A percentile compares a stretch with the other conserved stretches of the same genome.
phyloP scores from a whole-genome alignment of 495 filamentous ascomycete genomes.

The Mycothermus thermophilus region DNA sequence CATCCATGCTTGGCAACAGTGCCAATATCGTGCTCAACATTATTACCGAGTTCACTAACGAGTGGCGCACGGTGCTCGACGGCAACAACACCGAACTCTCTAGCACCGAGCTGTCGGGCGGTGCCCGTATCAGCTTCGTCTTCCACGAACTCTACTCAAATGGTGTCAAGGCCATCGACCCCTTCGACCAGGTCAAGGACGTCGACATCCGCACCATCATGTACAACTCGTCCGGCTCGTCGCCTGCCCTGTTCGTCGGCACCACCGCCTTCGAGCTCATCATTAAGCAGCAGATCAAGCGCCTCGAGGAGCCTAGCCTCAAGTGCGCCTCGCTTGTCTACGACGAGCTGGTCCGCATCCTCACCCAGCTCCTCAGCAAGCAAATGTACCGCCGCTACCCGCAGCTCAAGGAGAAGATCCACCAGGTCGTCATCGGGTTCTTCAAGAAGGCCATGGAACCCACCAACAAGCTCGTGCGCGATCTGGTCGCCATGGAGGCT shows the following conservation, averaged over 20 bases:
- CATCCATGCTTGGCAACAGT: slow-evolving; percentile 92
- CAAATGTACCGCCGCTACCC: slow-evolving; percentile 87
- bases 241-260: slow-evolving; percentile 92
- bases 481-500: slow-evolving; percentile 88
- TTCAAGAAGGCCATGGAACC: slow-evolving; percentile 98
- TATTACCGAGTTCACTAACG: slow-evolving; percentile 96
- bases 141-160: slow-evolving; percentile 98
- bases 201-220: slow-evolving; percentile 93
- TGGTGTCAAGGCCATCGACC: slow-evolving; percentile 94
- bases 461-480: slow-evolving; percentile 89
- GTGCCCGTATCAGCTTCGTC: slow-evolving; percentile 97
- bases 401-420: slow-evolving; percentile 88
- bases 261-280: slow-evolving; percentile 96
- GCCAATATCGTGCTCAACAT: slow-evolving; percentile 94
- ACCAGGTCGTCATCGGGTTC: slow-evolving; percentile 83
- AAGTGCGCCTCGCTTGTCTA: slow-evolving; percentile 97
- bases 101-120: slow-evolving; percentile 84
- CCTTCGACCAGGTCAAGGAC: slow-evolving; percentile 95
- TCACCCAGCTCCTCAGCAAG: slow-evolving; percentile 79
- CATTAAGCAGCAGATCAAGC: slow-evolving; percentile 96
- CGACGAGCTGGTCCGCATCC: slow-evolving; percentile 93
- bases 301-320: slow-evolving; percentile 87
- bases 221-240: slow-evolving; percentile 96
- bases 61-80: slow-evolving; percentile 91
- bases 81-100: slow-evolving; percentile 94